These are phyloP conservation scores for Pyrrhoderma noxium DNA, from an alignment of 1,284 basidiomycete genomes.

Conservation along the genomic window DNA sequence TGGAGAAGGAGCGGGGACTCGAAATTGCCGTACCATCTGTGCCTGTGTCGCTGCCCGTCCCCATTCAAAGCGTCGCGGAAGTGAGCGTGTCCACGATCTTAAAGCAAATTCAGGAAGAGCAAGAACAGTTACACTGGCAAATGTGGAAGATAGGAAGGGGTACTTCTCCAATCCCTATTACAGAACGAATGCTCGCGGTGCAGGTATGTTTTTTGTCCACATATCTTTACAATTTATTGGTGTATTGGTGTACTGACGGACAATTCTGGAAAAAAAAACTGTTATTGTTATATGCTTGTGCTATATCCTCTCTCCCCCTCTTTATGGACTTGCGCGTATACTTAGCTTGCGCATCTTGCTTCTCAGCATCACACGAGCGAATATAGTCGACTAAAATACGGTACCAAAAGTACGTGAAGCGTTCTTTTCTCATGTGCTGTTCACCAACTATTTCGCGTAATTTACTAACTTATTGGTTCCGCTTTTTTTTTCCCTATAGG, in stretches of 20 bases:
- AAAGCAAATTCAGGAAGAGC: too few species aligned
- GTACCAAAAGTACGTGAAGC: conserved; percentile 26
- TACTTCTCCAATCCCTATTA: neutral
- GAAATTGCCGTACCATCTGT: neutral
- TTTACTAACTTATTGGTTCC: too few species aligned
- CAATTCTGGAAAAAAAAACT: too few species aligned
- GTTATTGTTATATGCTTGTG: too few species aligned
- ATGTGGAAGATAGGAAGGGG: too few species aligned
- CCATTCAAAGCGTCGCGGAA: neutral
- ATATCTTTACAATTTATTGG: too few species aligned
- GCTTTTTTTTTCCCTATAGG: too few species aligned
- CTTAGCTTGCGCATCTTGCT: conserved; percentile 51
- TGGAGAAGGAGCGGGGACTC: neutral
- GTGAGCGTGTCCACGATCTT: neutral
- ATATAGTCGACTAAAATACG: conserved; percentile 74
- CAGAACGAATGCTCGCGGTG: conserved; percentile 14
- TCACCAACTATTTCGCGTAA: neutral
- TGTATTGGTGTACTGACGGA: too few species aligned
- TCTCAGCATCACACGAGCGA: conserved; percentile 78
- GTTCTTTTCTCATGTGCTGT: neutral
- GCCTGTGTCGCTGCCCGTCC: neutral
- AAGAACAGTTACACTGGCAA: too few species aligned
- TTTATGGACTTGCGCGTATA: too few species aligned
- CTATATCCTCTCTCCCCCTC: too few species aligned
- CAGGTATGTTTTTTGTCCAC: conserved; percentile 16